Base-by-base conservation (phyloP, 768 basidiomycete genomes). In the Melanogaster broomeanus region DNA sequence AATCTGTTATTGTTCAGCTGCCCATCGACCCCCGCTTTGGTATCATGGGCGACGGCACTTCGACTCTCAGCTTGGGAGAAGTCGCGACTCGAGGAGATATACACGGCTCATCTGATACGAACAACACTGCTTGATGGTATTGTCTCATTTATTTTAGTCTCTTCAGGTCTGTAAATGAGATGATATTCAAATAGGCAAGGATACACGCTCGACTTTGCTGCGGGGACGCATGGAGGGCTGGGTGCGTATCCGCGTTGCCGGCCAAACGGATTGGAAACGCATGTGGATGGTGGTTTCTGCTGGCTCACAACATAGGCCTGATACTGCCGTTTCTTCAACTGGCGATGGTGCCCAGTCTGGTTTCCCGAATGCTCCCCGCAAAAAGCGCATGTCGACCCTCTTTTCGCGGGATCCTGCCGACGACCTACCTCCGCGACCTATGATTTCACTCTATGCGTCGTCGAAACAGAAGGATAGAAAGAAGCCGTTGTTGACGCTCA, bases 231-330 rank as follows among this genome's bases (percentile, higher is more conserved):
- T 93, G 76, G 95, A 98, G 67, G 96, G 95, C 1, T 94, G 90
- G 90, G 88, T 93, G 16, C 82, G 87, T 59, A 79, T 93, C 41
- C 86, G 96, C 40, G 77, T 98, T 34, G 88, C 94, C n/a, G 95
- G 96, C n/a, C 93, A 94, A 60, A 94, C 91, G 0, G 93, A 97
- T 59, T 98, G 96, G 96, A 93, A 93, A 67, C 80, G 84, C 37
- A 78, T 94, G 40, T 98, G 92, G 90, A 82, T 91, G 76, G 81
- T 87, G 6, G 73, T 97, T 6, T 75, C 74, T 53, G 78, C 80
- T 42, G 80, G 77, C 6, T 61, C 68, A n/a, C 70, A 72, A 33
- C 60, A 55, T 46, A 30, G 46, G n/a, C 35, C 65, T 3, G 56
- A 63, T 19, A 38, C 18, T 22, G 51, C 53, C 35, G 49, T 67